Evolutionary conservation across 2,329 filamentous ascomycete species (phyloP).

Genomic region (Endoconidiophora laricicola): DNA sequence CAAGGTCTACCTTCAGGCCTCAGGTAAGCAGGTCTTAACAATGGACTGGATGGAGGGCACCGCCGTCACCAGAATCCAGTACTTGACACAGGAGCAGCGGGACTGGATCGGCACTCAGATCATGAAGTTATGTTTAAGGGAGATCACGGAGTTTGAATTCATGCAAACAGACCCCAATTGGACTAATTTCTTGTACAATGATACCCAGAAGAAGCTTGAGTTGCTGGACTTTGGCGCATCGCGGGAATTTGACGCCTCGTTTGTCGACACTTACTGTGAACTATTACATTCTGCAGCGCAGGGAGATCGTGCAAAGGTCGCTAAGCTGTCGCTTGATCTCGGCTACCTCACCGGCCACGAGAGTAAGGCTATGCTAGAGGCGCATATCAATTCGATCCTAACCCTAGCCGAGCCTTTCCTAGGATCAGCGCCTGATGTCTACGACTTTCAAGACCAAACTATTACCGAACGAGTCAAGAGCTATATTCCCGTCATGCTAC

Average conservation of each 20-base stretch:
- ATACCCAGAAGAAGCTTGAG: conserved; percentile 54
- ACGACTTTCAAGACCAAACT: conserved; percentile 87
- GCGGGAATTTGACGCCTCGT: conserved; percentile 64
- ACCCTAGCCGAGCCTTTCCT: conserved; percentile 88
- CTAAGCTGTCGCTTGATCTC: conserved; percentile 53
- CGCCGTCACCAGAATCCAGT: conserved; percentile 64
- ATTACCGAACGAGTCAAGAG: conserved; percentile 85
- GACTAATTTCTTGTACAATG: conserved; percentile 95
- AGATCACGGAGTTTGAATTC: conserved; percentile 87
- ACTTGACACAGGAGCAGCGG: conserved; percentile 64
- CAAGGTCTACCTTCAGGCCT: conserved; percentile 59
- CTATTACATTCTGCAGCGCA: conserved; percentile 67
- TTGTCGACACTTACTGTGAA: conserved; percentile 63
- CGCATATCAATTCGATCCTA: conserved; percentile 73
- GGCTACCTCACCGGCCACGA: conserved; percentile 91
- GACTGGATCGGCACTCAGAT: conserved; percentile 97
- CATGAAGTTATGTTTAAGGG: conserved; percentile 75
- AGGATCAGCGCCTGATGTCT: conserved; percentile 57
- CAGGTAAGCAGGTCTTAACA: conserved; percentile 72
- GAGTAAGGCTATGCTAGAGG: conserved; percentile 69
- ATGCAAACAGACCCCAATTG: conserved; percentile 99
- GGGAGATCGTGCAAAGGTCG: conserved; percentile 46
- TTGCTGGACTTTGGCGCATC: conserved; percentile 92
- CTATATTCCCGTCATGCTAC: conserved; percentile 84
- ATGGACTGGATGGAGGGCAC: conserved; percentile 82